These are phyloP conservation scores for Suillus americanus DNA, from an alignment of 768 basidiomycete genomes.

Conservation along the genomic window DNA sequence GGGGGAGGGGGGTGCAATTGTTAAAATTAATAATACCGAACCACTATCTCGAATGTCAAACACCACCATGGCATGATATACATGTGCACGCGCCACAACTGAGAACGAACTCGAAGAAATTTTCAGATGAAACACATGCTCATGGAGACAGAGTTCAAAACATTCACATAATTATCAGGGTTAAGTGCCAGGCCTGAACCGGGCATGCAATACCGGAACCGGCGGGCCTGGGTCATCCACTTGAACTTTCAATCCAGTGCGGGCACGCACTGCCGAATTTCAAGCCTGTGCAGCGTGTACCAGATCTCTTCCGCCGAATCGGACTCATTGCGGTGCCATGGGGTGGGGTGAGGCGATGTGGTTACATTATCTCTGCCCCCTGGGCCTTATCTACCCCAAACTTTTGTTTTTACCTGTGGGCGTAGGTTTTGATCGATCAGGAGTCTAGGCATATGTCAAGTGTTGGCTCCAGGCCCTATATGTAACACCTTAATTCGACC, in stretches of 20 bases:
- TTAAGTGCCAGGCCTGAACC: not conserved
- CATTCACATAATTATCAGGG: not conserved
- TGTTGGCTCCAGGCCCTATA: no score
- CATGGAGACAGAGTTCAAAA: not conserved
- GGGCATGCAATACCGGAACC: not conserved
- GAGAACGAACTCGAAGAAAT: not conserved
- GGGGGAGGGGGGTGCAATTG: not conserved
- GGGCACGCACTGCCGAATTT: not conserved
- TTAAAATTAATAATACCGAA: not conserved
- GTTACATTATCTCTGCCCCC: not conserved
- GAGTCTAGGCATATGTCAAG: not conserved
- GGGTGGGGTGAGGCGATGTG: not conserved
- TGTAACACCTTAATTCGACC: not conserved
- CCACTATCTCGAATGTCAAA: no score
- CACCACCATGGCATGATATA: no score
- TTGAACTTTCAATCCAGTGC: not conserved
- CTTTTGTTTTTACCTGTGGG: not conserved
- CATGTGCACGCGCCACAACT: not conserved
- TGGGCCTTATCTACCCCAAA: constrained; percentile 1
- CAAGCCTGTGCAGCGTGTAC: not conserved
- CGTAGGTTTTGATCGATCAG: not conserved
- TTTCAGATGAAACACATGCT: not conserved
- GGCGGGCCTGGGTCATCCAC: not conserved
- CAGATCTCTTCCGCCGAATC: not conserved
- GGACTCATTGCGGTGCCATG: not conserved